Conservation (phyloP, 768 basidiomycete species). For the Trametes meyenii region DNA sequence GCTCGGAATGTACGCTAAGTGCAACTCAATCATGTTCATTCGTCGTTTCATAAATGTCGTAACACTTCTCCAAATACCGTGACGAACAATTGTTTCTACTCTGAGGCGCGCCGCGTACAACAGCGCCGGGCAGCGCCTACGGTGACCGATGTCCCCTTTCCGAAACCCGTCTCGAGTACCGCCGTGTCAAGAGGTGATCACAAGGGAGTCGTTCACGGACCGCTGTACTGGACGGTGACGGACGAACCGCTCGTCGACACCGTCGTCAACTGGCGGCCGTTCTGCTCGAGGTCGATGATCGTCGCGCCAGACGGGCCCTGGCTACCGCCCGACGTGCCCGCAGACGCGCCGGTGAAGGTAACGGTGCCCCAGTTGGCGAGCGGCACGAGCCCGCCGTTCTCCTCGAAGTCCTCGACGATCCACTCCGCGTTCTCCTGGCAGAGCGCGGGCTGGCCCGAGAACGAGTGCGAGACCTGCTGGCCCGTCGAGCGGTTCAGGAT, state of each 20-base stretch:
- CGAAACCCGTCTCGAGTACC: too few species aligned
- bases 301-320: conserved; percentile 35
- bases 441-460: conserved; percentile 34
- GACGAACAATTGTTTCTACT: too few species aligned
- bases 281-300: conserved; percentile 42
- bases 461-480: conserved; percentile 33
- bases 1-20: neutral
- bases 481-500: conserved; percentile 34
- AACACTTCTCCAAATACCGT: neutral
- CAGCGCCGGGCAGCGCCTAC: too few species aligned
- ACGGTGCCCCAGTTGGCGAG: conserved; percentile 44
- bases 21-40: neutral
- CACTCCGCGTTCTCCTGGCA: conserved; percentile 43
- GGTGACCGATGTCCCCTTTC: too few species aligned
- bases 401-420: conserved; percentile 41
- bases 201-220: neutral
- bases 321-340: conserved; percentile 32
- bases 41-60: neutral
- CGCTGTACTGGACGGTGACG: conserved; percentile 34
- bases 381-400: conserved; percentile 34
- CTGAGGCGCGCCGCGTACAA: too few species aligned
- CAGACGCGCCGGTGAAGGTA: conserved; percentile 39
- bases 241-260: conserved; percentile 28
- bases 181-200: neutral
- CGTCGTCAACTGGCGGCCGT: conserved; percentile 34